A percentile compares a stretch with the other conserved stretches of the same genome.
Conservation (phyloP, 2,329 filamentous ascomycete genomes). For the Botrytis elliptica region DNA sequence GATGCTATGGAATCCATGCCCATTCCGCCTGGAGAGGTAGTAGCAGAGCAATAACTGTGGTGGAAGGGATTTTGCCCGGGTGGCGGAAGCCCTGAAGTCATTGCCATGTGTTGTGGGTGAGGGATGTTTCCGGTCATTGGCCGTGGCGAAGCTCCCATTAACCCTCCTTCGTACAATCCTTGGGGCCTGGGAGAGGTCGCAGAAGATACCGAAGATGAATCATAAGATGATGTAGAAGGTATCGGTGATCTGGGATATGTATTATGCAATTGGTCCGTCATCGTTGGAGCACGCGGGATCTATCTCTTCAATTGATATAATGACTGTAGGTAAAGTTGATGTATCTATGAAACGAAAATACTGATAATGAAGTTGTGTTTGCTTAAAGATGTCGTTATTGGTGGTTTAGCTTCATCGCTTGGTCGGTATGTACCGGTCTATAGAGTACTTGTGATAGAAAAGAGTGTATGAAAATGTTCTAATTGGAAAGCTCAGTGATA, state of each 20-base stretch:
- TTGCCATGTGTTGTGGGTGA: constrained; percentile 50
- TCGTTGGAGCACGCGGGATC: constrained; percentile 37
- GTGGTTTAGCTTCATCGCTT: constrained; percentile 14
- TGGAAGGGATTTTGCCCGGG: constrained; percentile 34
- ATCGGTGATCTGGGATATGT: constrained; percentile 61
- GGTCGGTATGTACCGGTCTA: constrained; percentile 4
- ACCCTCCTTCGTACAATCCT: constrained; percentile 51
- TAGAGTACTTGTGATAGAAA: background rate
- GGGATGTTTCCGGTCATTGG: constrained; percentile 50
- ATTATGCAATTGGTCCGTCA: constrained; percentile 58
- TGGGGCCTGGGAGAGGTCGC: constrained; percentile 58
- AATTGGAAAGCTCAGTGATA: background rate
- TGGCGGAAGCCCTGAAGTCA: constrained; percentile 49
- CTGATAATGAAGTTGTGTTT: background rate
- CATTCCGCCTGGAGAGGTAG: constrained; percentile 40
- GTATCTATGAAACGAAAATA: constrained; percentile 2
- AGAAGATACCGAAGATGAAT: constrained; percentile 63
- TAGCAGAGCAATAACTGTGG: constrained; percentile 34
- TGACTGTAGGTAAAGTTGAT: background rate
- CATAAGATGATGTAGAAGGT: constrained; percentile 60
- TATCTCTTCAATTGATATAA: constrained; percentile 27
- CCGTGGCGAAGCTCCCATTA: constrained; percentile 53
- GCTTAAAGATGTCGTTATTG: constrained; percentile 7
- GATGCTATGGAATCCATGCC: constrained; percentile 62
- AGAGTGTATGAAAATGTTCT: background rate